Base-by-base conservation (phyloP, 345 rosid genomes). In the Angophora floribunda region DNA sequence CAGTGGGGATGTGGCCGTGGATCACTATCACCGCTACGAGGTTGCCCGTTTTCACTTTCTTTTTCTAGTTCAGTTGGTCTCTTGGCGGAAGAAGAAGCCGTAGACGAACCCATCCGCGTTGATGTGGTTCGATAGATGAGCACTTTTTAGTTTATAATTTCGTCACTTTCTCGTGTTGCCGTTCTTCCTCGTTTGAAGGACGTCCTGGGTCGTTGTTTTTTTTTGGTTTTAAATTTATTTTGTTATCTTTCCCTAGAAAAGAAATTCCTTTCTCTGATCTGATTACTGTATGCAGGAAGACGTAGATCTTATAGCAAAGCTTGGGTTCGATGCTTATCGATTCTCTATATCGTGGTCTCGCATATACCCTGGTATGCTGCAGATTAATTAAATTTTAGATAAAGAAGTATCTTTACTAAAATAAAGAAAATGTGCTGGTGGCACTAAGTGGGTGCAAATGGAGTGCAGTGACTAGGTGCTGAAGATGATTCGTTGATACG, bases 341-440 rank as follows among this genome's bases (percentile, higher is more conserved):
- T 96, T 97, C 90, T 97, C 99, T 70, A 91, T 97, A 78, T 96
- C 99, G 2, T 97, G 97, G 99, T 95, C 99, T 87, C 99, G 99
- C 78, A 96, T 97, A 89, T 96, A 93, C 87, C 98, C 97, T 17
- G 99, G 99, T 97, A 91, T 87, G 92, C 82, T 75, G 82, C 49
- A 10, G 82, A 75, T 41, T 21, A 19, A 36, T 36, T 41, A 6
- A 12, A 19, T 44, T 75, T 36, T 19, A 9, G 19, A 17, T 70
- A 75, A 44, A 75, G 3, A 41, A 75, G 10, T 36, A 21, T 41
- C 82, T 75, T 36, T 41, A 75, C 26, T 41, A 12, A 75, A 75
- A 19, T 75, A 2, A 63, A 63, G 82, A 36, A 75, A 75, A 36
- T 19, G 47, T 0, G 82, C 82, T 75, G 82, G 49, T 75, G 17